Percentiles rank a stretch among this genome's conserved stretches.
phyloP scores from a whole-genome alignment of 768 basidiomycete genomes.

The Rhodotorula babjevae region DNA sequence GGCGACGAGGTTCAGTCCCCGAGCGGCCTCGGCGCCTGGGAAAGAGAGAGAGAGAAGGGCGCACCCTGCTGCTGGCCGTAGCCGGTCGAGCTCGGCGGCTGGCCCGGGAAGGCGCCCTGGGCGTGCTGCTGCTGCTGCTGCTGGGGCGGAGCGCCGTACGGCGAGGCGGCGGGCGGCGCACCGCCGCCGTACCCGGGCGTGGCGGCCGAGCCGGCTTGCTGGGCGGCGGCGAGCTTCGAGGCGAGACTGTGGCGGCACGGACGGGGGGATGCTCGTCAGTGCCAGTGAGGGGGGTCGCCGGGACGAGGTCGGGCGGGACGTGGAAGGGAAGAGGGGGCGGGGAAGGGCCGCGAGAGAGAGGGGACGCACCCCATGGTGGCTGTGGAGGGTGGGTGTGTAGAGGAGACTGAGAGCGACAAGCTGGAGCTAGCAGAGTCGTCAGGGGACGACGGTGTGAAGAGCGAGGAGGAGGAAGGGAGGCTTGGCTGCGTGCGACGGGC shows the following conservation, averaged over 20 bases:
- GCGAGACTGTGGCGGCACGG: conserved; percentile 15
- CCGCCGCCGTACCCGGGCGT: conserved; percentile 27
- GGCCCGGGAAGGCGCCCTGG: conserved; percentile 14
- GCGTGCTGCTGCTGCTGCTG: neutral
- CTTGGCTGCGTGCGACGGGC: too few species aligned
- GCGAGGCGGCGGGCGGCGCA: neutral
- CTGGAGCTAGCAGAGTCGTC: neutral
- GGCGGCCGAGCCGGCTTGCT: conserved; percentile 9
- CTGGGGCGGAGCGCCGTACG: conserved; percentile 14
- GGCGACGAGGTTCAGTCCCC: neutral
- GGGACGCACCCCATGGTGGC: neutral
- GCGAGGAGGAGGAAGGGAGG: neutral
- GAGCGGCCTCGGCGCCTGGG: too few species aligned
- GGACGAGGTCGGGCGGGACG: neutral
- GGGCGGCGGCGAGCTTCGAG: conserved; percentile 35
- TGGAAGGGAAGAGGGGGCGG: neutral
- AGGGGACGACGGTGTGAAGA: neutral
- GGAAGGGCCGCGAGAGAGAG: too few species aligned
- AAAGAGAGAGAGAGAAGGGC: too few species aligned
- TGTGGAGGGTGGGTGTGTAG: neutral
- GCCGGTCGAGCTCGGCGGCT: conserved; percentile 1
- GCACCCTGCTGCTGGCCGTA: conserved; percentile 7
- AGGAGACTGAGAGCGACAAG: neutral
- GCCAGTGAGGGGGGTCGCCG: too few species aligned
- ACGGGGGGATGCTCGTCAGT: too few species aligned